phyloP scores from a whole-genome alignment of 805 yeast species.

The Peterozyma xylosa region DNA sequence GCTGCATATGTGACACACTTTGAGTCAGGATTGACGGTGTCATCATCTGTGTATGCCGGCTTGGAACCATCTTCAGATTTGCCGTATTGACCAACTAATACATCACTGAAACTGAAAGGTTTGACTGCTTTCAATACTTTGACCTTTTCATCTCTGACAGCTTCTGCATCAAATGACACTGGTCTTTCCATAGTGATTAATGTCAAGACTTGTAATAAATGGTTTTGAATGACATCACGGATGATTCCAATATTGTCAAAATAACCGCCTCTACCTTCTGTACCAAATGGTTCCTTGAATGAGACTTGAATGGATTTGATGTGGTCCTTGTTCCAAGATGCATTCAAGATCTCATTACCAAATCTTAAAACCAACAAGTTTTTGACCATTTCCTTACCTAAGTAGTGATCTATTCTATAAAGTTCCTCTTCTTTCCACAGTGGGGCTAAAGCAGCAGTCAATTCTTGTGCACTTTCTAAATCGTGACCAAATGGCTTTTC shows the following conservation, averaged over 20 bases:
- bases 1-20: constrained; percentile 94
- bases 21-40: constrained; percentile 73
- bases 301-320: constrained; percentile 79
- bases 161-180: constrained; percentile 82
- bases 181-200: constrained; percentile 95
- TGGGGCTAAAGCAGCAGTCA: constrained; percentile 76
- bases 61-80: constrained; percentile 80
- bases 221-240: constrained; percentile 98
- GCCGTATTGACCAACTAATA: constrained; percentile 82
- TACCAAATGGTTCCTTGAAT: constrained; percentile 97
- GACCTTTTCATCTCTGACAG: constrained; percentile 94
- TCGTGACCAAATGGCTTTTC: constrained; percentile 98
- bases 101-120: constrained; percentile 55
- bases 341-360: constrained; percentile 79
- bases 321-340: constrained; percentile 83
- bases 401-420: constrained; percentile 93
- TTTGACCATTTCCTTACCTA: constrained; percentile 98
- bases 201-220: constrained; percentile 86
- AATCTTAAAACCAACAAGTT: constrained; percentile 84
- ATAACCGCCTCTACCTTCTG: constrained; percentile 98
- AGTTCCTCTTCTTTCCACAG: constrained; percentile 86
- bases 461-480: constrained; percentile 64
- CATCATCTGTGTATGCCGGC: constrained; percentile 90
- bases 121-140: constrained; percentile 79
- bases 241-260: constrained; percentile 93